phyloP scores from a whole-genome alignment of 805 yeast genomes.

The Clavispora phyllophila region DNA sequence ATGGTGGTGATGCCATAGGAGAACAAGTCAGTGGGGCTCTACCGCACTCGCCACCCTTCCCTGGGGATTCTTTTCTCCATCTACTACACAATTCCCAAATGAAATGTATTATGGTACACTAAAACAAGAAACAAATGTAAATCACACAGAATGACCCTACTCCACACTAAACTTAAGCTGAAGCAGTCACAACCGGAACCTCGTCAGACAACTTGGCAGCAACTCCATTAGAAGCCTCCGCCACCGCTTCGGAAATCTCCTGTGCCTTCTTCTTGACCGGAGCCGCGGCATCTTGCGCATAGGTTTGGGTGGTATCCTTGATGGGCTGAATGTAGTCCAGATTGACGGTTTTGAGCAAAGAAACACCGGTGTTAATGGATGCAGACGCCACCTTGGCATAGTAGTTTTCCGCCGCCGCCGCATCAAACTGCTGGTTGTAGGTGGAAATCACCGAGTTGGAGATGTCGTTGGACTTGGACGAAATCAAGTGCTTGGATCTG shows the following conservation, averaged over 20 bases:
- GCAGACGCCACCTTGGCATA: slow-evolving; percentile 31
- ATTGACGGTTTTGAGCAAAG: slow-evolving; percentile 29
- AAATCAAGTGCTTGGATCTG: slow-evolving; percentile 21
- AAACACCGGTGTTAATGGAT: slow-evolving; percentile 29
- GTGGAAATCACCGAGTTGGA: slow-evolving; percentile 27
- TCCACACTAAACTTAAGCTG: slow-evolving; percentile 5
- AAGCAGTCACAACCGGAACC: slow-evolving; percentile 15
- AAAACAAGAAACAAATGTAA: not conserved
- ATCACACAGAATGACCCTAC: too few relatives aligned
- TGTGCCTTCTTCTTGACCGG: slow-evolving; percentile 33
- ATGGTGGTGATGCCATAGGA: too few relatives aligned
- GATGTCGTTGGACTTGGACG: slow-evolving; percentile 24
- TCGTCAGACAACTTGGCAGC: not conserved
- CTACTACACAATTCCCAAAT: not conserved
- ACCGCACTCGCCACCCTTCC: too few relatives aligned
- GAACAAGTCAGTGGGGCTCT: too few relatives aligned
- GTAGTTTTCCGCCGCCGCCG: slow-evolving; percentile 21
- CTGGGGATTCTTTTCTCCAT: too few relatives aligned
- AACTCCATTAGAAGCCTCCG: slow-evolving; percentile 8
- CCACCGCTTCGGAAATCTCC: slow-evolving; percentile 4
- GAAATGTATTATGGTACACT: not conserved
- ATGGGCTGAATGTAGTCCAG: slow-evolving; percentile 35
- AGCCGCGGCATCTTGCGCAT: slow-evolving; percentile 31
- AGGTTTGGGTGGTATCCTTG: slow-evolving; percentile 34
- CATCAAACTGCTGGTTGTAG: slow-evolving; percentile 31